These are phyloP conservation scores for Aschersonia sp. DNA, from an alignment of 2,329 filamentous ascomycete genomes.

Conservation along the genomic window DNA sequence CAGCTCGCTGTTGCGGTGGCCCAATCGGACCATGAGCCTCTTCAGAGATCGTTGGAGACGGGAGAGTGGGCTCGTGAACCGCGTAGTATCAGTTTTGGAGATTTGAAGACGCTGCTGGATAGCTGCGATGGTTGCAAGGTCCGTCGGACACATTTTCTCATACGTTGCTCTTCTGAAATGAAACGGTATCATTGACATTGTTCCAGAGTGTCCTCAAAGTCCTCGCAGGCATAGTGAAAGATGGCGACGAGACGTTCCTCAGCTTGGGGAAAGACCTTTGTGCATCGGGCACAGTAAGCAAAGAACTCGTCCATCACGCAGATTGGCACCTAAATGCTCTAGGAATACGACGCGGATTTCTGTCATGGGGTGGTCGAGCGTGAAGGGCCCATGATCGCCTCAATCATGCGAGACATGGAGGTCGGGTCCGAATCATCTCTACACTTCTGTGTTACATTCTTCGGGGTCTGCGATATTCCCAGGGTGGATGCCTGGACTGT, in stretches of 20 bases:
- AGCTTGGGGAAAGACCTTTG: constrained; percentile 13
- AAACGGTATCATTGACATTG: background rate
- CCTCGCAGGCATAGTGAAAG: constrained; percentile 24
- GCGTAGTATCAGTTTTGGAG: background rate
- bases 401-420: constrained; percentile 27
- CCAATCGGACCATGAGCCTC: background rate
- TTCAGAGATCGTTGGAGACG: constrained; percentile 1
- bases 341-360: constrained; percentile 37
- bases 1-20: background rate
- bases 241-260: constrained; percentile 25
- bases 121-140: constrained; percentile 4
- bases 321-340: background rate
- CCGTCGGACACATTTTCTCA: background rate
- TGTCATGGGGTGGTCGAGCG: constrained; percentile 33
- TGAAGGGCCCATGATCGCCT: constrained; percentile 36
- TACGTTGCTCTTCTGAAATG: background rate
- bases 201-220: constrained; percentile 5
- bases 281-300: constrained; percentile 10
- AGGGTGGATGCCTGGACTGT: constrained; percentile 25
- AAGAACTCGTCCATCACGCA: background rate
- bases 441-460: constrained; percentile 33
- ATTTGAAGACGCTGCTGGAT: background rate
- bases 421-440: constrained; percentile 33
- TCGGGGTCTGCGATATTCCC: constrained; percentile 35
- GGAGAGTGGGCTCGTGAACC: background rate